Evolutionary conservation across 176 grass and related monocot species (phyloP).

Genomic region (Carex myosuroides): DNA sequence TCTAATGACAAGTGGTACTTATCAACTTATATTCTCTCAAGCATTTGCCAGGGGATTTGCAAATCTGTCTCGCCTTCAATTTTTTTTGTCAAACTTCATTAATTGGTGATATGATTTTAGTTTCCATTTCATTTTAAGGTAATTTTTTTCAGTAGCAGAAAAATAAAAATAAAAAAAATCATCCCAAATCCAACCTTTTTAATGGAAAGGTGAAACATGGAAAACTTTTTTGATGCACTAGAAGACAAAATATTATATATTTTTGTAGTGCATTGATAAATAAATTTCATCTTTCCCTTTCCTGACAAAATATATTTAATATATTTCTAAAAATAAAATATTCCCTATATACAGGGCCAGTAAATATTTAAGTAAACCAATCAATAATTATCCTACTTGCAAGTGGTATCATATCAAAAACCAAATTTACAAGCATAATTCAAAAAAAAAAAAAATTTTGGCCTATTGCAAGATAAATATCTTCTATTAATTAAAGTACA

Average conservation of each 20-base stretch:
- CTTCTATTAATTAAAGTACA: background rate
- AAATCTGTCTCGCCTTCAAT: background rate
- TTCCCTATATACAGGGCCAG: background rate
- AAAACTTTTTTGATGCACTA: no score
- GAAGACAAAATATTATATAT: no score
- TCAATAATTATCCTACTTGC: background rate
- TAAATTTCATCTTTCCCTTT: no score
- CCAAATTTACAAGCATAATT: background rate
- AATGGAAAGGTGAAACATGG: no score
- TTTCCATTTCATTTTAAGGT: background rate
- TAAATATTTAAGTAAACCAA: background rate
- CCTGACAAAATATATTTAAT: no score
- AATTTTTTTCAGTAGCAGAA: background rate
- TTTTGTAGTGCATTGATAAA: no score
- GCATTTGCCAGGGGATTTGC: background rate
- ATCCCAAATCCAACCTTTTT: background rate
- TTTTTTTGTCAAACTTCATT: background rate
- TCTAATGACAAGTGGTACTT: conserved; percentile 7
- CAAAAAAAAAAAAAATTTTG: background rate
- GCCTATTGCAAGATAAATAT: background rate
- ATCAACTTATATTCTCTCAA: conserved; percentile 9
- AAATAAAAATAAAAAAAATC: background rate
- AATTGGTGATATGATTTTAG: background rate
- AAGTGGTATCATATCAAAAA: background rate
- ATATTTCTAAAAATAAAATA: no score